Percentiles rank a stretch among this genome's conserved stretches.
Conservation (phyloP, 78 protist species). For the Dictyostelium firmibasis region DNA sequence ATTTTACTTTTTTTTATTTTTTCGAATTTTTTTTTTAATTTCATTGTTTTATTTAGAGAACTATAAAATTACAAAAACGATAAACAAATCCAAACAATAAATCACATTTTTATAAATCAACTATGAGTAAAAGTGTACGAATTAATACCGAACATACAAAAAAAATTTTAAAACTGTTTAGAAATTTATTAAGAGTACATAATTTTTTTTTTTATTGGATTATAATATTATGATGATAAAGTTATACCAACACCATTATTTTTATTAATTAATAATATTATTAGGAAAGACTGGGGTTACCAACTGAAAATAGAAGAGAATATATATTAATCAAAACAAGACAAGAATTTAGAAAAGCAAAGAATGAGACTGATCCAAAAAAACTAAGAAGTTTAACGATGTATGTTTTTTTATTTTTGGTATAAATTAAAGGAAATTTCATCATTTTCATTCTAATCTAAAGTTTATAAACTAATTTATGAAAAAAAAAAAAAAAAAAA, state of each 20-base stretch:
- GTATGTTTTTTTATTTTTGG: too few species aligned
- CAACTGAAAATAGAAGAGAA: slow-evolving; percentile 71
- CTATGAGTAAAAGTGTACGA: neutral
- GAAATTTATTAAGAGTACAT: slow-evolving; percentile 42
- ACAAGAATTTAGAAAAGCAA: slow-evolving; percentile 43
- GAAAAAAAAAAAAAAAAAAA: neutral
- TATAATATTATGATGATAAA: too few species aligned
- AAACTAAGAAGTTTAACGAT: slow-evolving; percentile 46
- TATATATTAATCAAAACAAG: slow-evolving; percentile 63
- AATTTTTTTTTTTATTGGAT: neutral
- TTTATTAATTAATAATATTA: too few species aligned
- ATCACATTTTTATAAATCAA: neutral
- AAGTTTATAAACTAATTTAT: too few species aligned
- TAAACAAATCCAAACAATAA: neutral
- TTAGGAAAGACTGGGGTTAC: slow-evolving; percentile 59
- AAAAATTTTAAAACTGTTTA: slow-evolving; percentile 47
- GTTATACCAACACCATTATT: too few species aligned
- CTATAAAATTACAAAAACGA: neutral
- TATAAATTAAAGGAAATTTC: too few species aligned
- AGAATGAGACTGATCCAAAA: slow-evolving; percentile 23
- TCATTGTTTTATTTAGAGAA: too few species aligned
- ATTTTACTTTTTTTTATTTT: too few species aligned
- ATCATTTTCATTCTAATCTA: too few species aligned
- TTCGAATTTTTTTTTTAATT: too few species aligned
- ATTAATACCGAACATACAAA: slow-evolving; percentile 16